Evolutionary conservation across 768 basidiomycete species (phyloP).

Genomic region (Multifurca ochricompacta): DNA sequence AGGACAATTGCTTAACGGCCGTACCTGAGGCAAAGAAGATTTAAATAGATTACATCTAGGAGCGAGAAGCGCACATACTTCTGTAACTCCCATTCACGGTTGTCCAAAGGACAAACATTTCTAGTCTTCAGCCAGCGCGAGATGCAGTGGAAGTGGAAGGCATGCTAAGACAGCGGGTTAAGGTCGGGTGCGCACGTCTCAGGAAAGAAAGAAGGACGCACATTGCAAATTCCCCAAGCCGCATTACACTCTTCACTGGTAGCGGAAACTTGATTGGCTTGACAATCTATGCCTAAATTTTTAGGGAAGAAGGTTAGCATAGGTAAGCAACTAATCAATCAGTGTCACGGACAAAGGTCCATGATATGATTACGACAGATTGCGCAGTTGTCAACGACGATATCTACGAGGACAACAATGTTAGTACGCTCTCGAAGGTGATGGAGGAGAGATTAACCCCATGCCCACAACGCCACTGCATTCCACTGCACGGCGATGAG

Average conservation of each 20-base stretch:
- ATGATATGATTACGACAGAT: slow-evolving; percentile 99
- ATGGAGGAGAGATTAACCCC: slow-evolving; percentile 52
- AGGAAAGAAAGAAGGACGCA: slow-evolving; percentile 31
- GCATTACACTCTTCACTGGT: slow-evolving; percentile 96
- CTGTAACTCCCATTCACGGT: slow-evolving; percentile 95
- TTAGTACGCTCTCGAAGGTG: neutral
- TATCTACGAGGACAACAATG: slow-evolving; percentile 46
- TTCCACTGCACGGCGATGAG: slow-evolving; percentile 70
- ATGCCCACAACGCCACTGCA: slow-evolving; percentile 96
- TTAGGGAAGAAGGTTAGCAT: slow-evolving; percentile 1
- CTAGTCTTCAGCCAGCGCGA: slow-evolving; percentile 98
- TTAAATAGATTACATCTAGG: neutral
- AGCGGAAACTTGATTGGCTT: slow-evolving; percentile 96
- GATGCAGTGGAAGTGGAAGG: slow-evolving; percentile 99
- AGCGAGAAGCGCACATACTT: slow-evolving; percentile 51
- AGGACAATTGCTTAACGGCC: slow-evolving; percentile 30
- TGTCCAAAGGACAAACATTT: slow-evolving; percentile 91
- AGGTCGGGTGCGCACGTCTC: neutral
- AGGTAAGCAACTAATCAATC: neutral
- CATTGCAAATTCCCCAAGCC: slow-evolving; percentile 99
- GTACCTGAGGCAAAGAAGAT: slow-evolving; percentile 28
- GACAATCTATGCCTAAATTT: slow-evolving; percentile 89
- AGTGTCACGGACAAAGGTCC: slow-evolving; percentile 79
- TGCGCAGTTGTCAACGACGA: slow-evolving; percentile 98
- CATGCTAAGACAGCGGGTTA: slow-evolving; percentile 66